Percentiles rank a stretch among this genome's conserved stretches.
Conservation (phyloP, 192 early-diverging fungal species). For the Rhizoclosmatium sp. region DNA sequence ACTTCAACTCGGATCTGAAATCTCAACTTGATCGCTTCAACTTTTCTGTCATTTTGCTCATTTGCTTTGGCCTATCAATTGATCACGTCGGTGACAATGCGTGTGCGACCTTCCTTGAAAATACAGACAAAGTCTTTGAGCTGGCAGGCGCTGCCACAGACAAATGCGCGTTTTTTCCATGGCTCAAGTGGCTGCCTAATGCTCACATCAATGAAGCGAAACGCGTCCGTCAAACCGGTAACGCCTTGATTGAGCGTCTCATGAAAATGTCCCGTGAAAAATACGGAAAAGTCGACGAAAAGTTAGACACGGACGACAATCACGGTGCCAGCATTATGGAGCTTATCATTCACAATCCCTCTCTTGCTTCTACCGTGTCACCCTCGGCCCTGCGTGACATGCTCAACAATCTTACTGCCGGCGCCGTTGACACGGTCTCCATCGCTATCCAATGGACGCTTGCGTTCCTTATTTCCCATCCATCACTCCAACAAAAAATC, state of each 20-base stretch:
- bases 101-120: neutral
- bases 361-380: neutral
- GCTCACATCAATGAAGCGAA: conserved; percentile 7
- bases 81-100: neutral
- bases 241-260: neutral
- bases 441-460: conserved; percentile 26
- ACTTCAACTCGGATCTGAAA: neutral
- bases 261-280: conserved; percentile 11
- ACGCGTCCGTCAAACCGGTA: neutral
- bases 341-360: neutral
- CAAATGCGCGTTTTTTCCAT: conserved; percentile 18
- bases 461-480: conserved; percentile 9
- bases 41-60: conserved; percentile 9
- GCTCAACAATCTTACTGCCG: conserved; percentile 29
- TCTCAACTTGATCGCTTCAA: neutral
- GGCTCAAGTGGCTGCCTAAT: neutral
- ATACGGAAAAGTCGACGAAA: neutral
- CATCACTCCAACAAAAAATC: neutral
- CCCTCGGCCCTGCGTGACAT: neutral
- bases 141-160: conserved; percentile 17
- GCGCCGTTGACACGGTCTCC: conserved; percentile 27
- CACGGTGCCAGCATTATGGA: neutral
- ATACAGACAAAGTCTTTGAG: conserved; percentile 12
- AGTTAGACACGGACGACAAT: neutral
- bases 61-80: neutral